These are phyloP conservation scores for Castanopsis chinensis DNA, from an alignment of 306 rosid species.

Conservation along the genomic window DNA sequence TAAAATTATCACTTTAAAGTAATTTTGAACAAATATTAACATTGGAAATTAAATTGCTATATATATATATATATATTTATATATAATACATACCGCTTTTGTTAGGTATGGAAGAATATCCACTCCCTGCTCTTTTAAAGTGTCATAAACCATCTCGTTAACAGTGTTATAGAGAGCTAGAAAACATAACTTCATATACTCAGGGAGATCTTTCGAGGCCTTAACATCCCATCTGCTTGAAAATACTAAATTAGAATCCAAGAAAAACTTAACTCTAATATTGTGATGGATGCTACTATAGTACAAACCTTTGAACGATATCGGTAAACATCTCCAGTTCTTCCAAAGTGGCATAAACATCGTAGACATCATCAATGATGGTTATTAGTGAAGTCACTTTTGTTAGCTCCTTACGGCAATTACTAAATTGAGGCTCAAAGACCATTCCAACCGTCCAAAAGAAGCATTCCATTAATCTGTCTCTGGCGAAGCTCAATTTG, in stretches of 20 bases:
- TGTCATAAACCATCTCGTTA: constrained; percentile 35
- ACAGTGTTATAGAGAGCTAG: constrained; percentile 62
- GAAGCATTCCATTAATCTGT: constrained; percentile 58
- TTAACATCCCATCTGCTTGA: constrained; percentile 56
- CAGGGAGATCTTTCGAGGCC: constrained; percentile 35
- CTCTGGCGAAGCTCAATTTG: constrained; percentile 46
- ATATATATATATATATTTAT: neutral
- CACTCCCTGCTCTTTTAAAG: constrained; percentile 12
- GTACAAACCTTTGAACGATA: no score
- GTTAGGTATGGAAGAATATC: no score
- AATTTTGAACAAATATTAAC: no score
- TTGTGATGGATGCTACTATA: no score
- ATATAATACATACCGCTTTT: neutral
- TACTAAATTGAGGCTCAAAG: constrained; percentile 36
- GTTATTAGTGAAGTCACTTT: constrained; percentile 43
- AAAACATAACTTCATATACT: constrained; percentile 58
- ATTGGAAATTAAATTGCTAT: neutral
- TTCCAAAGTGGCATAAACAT: no score
- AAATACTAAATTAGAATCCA: no score
- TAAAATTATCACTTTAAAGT: no score
- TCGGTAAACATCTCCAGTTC: no score
- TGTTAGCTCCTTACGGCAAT: constrained; percentile 39
- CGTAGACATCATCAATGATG: neutral
- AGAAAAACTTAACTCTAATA: no score
- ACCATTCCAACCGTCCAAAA: constrained; percentile 51